These are phyloP conservation scores for Solanum boliviense DNA, from an alignment of 257 asterid species.

Conservation along the genomic window DNA sequence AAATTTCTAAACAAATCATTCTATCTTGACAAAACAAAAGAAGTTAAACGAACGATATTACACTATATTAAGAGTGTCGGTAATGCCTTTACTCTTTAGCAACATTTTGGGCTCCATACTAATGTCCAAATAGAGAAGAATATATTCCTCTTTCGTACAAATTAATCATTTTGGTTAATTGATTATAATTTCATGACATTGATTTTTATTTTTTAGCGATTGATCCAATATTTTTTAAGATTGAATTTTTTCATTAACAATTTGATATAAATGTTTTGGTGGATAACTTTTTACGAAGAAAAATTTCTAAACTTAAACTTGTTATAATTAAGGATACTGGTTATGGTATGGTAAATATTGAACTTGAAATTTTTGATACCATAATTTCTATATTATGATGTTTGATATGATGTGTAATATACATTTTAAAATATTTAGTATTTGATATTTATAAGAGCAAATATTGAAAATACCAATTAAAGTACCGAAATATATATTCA, in stretches of 20 bases:
- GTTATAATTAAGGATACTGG: background rate
- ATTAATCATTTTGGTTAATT: no score
- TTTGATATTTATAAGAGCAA: background rate
- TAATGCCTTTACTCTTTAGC: background rate
- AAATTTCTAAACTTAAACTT: background rate
- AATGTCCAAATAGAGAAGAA: background rate
- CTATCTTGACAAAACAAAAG: background rate
- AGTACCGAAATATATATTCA: no score
- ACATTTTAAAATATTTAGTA: no score
- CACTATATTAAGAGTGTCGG: no score
- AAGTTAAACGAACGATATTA: background rate
- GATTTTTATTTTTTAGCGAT: no score
- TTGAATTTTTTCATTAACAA: background rate
- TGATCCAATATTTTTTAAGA: no score
- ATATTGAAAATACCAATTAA: background rate
- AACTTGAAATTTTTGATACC: no score
- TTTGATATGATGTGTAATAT: background rate
- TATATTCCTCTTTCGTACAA: no score
- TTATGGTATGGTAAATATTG: no score
- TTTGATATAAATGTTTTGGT: background rate
- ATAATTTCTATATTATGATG: no score
- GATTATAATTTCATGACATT: background rate
- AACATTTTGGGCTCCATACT: background rate
- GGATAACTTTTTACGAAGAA: no score
- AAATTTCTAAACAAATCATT: no score